phyloP scores from a whole-genome alignment of 345 rosid genomes.

The Syzygium aromaticum region DNA sequence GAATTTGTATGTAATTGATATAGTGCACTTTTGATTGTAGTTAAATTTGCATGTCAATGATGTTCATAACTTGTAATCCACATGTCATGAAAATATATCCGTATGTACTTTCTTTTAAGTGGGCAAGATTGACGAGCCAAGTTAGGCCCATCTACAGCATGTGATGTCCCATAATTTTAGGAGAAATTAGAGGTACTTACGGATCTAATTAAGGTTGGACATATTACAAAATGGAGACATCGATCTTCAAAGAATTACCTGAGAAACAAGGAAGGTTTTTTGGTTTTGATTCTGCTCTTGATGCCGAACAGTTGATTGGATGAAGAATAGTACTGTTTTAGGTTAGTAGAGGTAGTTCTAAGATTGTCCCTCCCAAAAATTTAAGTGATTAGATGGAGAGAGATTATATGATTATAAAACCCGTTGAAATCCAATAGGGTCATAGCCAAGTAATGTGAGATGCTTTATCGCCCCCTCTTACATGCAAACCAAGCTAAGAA shows the following conservation, averaged over 20 bases:
- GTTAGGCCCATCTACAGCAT: background rate
- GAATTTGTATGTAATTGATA: background rate
- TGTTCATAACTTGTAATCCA: background rate
- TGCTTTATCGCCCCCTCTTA: background rate
- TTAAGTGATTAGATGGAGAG: background rate
- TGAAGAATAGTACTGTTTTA: background rate
- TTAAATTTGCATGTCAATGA: background rate
- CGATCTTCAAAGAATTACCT: background rate
- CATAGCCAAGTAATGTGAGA: background rate
- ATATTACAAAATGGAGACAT: background rate
- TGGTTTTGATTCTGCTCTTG: background rate
- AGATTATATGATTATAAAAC: background rate
- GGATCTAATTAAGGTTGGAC: background rate
- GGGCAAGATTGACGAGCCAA: background rate
- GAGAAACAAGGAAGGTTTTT: background rate
- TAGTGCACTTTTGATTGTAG: background rate
- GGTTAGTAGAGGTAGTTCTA: background rate
- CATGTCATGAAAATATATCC: background rate
- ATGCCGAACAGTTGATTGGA: background rate
- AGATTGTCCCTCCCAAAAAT: background rate
- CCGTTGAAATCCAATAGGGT: background rate
- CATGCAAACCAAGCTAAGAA: background rate
- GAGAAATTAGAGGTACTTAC: background rate
- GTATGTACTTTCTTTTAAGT: background rate
- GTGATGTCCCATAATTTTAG: background rate